Base-by-base conservation (phyloP, 306 rosid species). In the Pyrus bretschneideri region DNA sequence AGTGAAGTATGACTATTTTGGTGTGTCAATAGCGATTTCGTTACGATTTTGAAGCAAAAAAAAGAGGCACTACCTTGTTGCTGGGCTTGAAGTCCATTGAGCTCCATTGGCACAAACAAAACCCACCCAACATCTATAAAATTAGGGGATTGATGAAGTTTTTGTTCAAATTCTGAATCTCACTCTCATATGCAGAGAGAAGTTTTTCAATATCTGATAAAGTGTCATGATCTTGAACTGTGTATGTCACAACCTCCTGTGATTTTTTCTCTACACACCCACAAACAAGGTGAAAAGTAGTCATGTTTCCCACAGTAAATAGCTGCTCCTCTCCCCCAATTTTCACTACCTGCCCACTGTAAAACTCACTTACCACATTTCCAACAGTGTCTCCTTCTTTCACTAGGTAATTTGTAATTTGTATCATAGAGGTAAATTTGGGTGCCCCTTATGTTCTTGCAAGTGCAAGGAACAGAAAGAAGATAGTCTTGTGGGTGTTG, bases 111-210 rank as follows among this genome's bases (percentile, higher is more conserved):
- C 66, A 76, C 79, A 67, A 66, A 76, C 73, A 76, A 52, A 27
- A 76, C 79, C 79, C 73, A 67, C 15, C 79, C 79, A 40, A 76
- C 58, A 67, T 76, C 79, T 33, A 76, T 18, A 57, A 52, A 76
- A 33, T 22, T 76, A 9, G 79, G 79, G 40, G 60, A 35, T 1
- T 68, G 9, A 67, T 54, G 6, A 54, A 23, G 25, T 52, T 27
- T 25, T 1, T 19, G 4, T 76, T 76, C 31, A 66, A 55, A 2
- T 22, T 35, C 29, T 14, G 38, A 67, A 66, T 76, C 31, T 67
- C 73, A 52, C 42, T 22, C 67, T 23, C 64, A 10, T 35, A 3
- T 54, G 73, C 73, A 68, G 42, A 27, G 11, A 76, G 44, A 23
- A 54, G 67, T 11, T 38, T 11, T 31, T 6, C 67, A 23, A 54